Evolutionary conservation across 805 yeast species (phyloP).

Genomic region (Clavispora fructus): DNA sequence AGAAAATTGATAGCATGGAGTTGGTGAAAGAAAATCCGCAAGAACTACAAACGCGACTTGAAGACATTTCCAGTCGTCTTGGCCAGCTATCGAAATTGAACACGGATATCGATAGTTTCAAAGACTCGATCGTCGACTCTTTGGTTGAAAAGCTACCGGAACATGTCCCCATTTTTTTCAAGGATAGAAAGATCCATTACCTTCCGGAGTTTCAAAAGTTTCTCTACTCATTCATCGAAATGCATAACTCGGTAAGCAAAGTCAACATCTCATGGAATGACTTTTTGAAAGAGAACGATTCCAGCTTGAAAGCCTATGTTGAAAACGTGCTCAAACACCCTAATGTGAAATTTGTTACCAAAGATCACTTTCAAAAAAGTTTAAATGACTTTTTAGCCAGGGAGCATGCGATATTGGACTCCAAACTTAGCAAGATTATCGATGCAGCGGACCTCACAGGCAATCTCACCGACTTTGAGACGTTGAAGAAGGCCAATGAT

Average conservation of each 20-base stretch:
- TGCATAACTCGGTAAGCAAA: slow-evolving; percentile 12
- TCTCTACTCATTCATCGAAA: slow-evolving; percentile 29
- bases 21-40: slow-evolving; percentile 8
- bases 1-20: slow-evolving; percentile 6
- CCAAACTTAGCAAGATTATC: slow-evolving; percentile 20
- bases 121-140: slow-evolving; percentile 15
- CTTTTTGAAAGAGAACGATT: slow-evolving; percentile 19
- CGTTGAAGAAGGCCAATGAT: slow-evolving; percentile 14
- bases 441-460: slow-evolving; percentile 18
- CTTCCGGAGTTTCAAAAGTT: slow-evolving; percentile 36
- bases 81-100: slow-evolving; percentile 10
- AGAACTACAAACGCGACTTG: slow-evolving; percentile 12
- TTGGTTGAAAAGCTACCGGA: slow-evolving; percentile 22
- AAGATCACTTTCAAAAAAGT: slow-evolving; percentile 18
- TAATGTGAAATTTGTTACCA: slow-evolving; percentile 13
- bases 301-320: slow-evolving; percentile 16
- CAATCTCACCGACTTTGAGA: slow-evolving; percentile 3
- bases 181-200: slow-evolving; percentile 31
- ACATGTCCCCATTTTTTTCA: slow-evolving; percentile 28
- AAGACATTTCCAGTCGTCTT: slow-evolving; percentile 13
- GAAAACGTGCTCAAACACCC: slow-evolving; percentile 4
- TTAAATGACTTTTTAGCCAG: slow-evolving; percentile 17
- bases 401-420: slow-evolving; percentile 20
- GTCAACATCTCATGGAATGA: slow-evolving; percentile 17
- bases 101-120: slow-evolving; percentile 10